Base-by-base conservation (phyloP, 2,329 filamentous ascomycete genomes). In the Tolypocladium tropicale region DNA sequence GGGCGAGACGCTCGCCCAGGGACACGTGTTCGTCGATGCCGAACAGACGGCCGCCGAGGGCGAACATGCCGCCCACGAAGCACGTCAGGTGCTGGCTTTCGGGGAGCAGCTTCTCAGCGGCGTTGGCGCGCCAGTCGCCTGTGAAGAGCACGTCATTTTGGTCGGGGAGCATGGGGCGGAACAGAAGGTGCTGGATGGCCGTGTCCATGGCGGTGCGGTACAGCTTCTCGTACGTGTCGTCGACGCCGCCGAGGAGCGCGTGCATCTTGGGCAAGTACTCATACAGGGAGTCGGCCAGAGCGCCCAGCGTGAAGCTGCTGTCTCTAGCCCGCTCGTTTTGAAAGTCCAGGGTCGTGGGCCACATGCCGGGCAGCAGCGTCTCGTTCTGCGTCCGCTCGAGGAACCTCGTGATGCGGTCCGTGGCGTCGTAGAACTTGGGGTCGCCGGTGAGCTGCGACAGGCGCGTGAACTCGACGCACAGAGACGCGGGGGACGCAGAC, bases 351-450 rank as follows among this genome's bases (percentile, higher is more conserved):
- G 74, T 75, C 9, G 82, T 76, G 1, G 89, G 88, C 87, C 88
- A 94, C 75, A 94, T 79, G 3, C 90, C 89, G 0, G 89, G 89
- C 6, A 93, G 69, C n/a, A 73, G 75, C 0, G 89, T 91, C 5
- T 76, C 69, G 63, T 84, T 83, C 70, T 94, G 89, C 54, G 81
- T 80, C 41, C 77, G 74, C 54, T 86, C 78, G n/a, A 95, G 76
- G 25, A 85, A 80, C 56, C 86, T 79, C 10, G 86, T 89, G 52
- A 95, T 82, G 11, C 88, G 80, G 56, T 86, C 84, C 56, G 90
- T 80, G 1, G 88, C 89, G 66, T 92, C 89, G 66, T 86, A 91
- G 70, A 88, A 93, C 66, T 86, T 90, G 53, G 79, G 70, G 57
- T 91, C 78, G 37, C 82, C 82, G 0, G 88, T 90, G 34, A 92